A percentile compares a stretch with the other conserved stretches of the same genome.
phyloP scores from a whole-genome alignment of 2,329 filamentous ascomycete genomes.

The Gaeumannomyces tritici region DNA sequence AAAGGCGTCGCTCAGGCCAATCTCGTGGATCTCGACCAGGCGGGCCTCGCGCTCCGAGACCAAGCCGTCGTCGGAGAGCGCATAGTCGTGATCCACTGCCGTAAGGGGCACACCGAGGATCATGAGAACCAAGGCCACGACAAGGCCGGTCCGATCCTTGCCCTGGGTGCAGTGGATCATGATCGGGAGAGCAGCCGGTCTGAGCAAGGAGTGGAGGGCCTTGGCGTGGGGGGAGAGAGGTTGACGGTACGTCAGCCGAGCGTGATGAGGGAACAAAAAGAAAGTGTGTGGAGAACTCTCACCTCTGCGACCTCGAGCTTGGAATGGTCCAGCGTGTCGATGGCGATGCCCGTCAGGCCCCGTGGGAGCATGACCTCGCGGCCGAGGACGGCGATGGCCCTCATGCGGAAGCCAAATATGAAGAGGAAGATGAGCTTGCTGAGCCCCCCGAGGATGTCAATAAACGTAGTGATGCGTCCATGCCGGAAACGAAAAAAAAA shows the following conservation, averaged over 20 bases:
- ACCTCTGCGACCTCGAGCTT: slow-evolving; percentile 45
- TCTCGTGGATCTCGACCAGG: slow-evolving; percentile 55
- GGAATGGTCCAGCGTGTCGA: slow-evolving; percentile 60
- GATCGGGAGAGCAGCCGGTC: slow-evolving; percentile 40
- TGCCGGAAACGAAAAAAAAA: too few species aligned
- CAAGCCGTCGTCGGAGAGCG: slow-evolving; percentile 51
- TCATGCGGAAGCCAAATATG: slow-evolving; percentile 54
- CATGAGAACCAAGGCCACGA: slow-evolving; percentile 59
- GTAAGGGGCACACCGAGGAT: slow-evolving; percentile 45
- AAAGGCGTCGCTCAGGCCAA: slow-evolving; percentile 69
- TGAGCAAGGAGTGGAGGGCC: slow-evolving; percentile 10
- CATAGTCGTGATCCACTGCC: slow-evolving; percentile 64
- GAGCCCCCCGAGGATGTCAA: neutral
- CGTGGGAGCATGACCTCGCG: slow-evolving; percentile 61
- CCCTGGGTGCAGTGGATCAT: slow-evolving; percentile 82
- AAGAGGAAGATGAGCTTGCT: slow-evolving; percentile 55
- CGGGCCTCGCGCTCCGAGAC: slow-evolving; percentile 51
- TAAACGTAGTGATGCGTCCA: too few species aligned
- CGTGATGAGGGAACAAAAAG: too few species aligned
- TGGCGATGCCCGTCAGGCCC: slow-evolving; percentile 61
- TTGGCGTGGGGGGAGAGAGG: neutral
- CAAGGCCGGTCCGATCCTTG: slow-evolving; percentile 73
- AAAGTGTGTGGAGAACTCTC: too few species aligned
- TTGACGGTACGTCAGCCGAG: neutral
- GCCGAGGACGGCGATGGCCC: slow-evolving; percentile 61